Evolutionary conservation across 2,329 filamentous ascomycete genomes (phyloP), one percentile per base, ranked within the genome.

Genomic region (Cladophialophora immunda): DNA sequence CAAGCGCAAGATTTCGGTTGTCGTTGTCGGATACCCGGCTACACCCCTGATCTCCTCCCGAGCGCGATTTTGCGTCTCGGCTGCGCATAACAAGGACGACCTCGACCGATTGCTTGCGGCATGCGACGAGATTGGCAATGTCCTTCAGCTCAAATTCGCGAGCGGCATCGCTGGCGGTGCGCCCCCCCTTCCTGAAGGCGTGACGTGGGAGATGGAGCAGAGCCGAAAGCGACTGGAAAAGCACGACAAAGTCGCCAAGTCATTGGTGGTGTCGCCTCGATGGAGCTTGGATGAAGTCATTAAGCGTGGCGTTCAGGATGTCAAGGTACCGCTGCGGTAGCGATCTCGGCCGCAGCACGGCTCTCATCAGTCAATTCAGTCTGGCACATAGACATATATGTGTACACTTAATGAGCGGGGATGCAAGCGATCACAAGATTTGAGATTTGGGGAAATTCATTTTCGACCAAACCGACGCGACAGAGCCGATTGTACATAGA

Each of bases 11-110:
- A 98, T 99, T 73, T 95, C 94, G 0, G 92, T 98, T 59, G 95
- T 99, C 45, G 92, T 99, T 54, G 95, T 99, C 68, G 95, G 94
- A 60, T 99, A 99, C 78, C 95, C 95, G 5, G 95, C 94, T 8
- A 99, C 95, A 1, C 95, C 95, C 1, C 87, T 99, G 54, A 96
- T 98, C 73, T 96, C 92, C 69, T 97, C 94, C 22, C 91, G 95
- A 70, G 95, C 93, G 58, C 91, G 95, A 56, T 97, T 99, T 87
- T 99, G 95, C 78, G 89, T 99, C 61, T 97, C 93, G 2, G 90
- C 95, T 1, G 93, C 95, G 1, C 95, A 99, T 83, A 99, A 96
- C 81, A 99, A 99, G 84, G 95, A 99, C 58, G 95, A 99, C 78
- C 86, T 99, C 74, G 95, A 99, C 79, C 89, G 94, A 57, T 83